A percentile compares a stretch with the other conserved stretches of the same genome.
Conservation (phyloP, 768 basidiomycete genomes). For the Pulveroboletus frians region DNA sequence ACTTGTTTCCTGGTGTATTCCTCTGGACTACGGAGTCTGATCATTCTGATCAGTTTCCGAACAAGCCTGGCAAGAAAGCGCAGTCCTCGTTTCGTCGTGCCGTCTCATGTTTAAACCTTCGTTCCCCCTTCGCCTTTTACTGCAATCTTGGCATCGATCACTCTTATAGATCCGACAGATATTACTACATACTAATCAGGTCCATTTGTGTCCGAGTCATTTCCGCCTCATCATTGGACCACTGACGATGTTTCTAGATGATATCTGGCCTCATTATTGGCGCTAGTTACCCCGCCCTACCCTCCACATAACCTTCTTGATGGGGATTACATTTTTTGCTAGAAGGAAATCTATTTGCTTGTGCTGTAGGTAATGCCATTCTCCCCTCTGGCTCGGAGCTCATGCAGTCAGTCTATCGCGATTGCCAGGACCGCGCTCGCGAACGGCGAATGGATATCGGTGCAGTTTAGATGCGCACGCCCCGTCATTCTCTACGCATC, state of each 20-base stretch:
- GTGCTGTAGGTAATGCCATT: neutral
- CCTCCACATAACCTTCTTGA: neutral
- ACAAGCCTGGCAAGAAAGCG: neutral
- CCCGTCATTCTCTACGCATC: neutral
- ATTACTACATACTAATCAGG: neutral
- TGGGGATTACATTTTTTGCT: too few species aligned
- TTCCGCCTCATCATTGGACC: too few species aligned
- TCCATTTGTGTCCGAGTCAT: neutral
- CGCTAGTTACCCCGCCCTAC: too few species aligned
- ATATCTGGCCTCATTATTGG: neutral
- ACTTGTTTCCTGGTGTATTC: neutral
- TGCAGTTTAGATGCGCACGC: neutral
- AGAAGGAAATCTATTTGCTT: neutral
- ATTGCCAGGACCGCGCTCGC: neutral
- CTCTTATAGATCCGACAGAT: neutral
- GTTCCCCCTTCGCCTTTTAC: neutral
- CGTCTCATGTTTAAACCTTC: neutral
- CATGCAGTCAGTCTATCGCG: neutral
- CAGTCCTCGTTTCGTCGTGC: neutral
- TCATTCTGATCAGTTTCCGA: neutral
- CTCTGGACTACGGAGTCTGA: too few species aligned
- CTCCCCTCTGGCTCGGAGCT: neutral
- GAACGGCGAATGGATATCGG: neutral
- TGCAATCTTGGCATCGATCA: neutral
- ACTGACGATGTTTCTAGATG: neutral